Evolutionary conservation across 306 rosid species (phyloP), one percentile per base, ranked within the genome.

Genomic region (Castanea sativa): DNA sequence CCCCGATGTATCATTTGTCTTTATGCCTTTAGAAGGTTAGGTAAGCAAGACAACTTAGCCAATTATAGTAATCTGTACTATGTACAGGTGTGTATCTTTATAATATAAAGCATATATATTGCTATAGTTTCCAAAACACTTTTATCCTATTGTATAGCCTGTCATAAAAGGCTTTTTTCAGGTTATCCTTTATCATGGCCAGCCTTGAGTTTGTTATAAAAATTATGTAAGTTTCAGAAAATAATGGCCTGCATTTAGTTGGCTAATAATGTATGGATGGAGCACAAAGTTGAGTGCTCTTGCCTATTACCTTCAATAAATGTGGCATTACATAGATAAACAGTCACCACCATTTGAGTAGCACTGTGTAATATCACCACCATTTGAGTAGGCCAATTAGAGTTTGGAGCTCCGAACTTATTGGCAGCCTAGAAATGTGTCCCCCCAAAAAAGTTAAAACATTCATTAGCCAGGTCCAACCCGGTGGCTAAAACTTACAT

Each of bases 1-100:
- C 71, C 71, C 15, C 32, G 21, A 33, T 19, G 15, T 45, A 65
- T 8, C 3, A 33, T 11, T 23, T n/a, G 41, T 15, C 41, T 51
- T 32, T 29, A 21, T 53, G 59, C 52, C 20, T 23, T 76, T 35
- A 30, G 13, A 76, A 41, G 78, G 74, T 23, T 71, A 30, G 41
- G 72, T 57, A 32, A 3, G 77, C 55, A 27, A 53, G 64, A 70
- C 49, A 20, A 25, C 55, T 73, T 67, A 29, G 19, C 71, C 27
- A 64, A 32, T 21, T 53, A 49, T 33, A 5, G 2, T 23, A 33
- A 45, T 59, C 56, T 81, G 71, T 57, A 69, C 14, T 49, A 43
- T 75, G 80, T 49, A 75, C 57, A 69, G 52, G 63, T 69, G 76
- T 57, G 65, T 56, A 59, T 57, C 74, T 56, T 29, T 29, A 74